A percentile compares a stretch with the other conserved stretches of the same genome.
Evolutionary conservation across 306 rosid genomes (phyloP).

Genomic region (Sphenostylis stenocarpa): DNA sequence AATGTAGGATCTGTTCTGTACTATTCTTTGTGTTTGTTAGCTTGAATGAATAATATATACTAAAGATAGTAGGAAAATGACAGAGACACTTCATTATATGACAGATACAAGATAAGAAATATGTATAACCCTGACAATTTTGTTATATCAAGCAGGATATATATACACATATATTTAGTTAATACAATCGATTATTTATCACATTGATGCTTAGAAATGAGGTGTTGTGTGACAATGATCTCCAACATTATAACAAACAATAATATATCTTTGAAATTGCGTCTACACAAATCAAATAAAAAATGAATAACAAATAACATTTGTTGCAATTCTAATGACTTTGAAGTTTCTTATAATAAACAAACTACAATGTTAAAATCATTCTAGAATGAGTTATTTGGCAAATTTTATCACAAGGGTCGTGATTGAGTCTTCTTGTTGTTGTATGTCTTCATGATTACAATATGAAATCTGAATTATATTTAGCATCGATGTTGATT

Average conservation of each 20-base stretch:
- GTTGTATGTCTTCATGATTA: not conserved
- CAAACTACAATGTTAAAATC: not conserved
- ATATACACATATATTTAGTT: not conserved
- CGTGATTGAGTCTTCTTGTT: not conserved
- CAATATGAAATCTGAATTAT: not conserved
- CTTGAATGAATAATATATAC: not conserved
- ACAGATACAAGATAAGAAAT: not conserved
- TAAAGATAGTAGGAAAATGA: not conserved
- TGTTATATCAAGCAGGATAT: not conserved
- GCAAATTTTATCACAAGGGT: not conserved
- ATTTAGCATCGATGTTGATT: not conserved
- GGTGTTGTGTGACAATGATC: not conserved
- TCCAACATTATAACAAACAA: not conserved
- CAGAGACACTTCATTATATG: not conserved
- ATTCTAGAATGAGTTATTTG: not conserved
- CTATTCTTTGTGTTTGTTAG: not conserved
- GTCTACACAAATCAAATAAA: not conserved
- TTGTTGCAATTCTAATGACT: not conserved
- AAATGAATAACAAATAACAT: not conserved
- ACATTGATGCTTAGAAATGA: not conserved
- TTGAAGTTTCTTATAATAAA: not conserved
- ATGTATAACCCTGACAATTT: not conserved
- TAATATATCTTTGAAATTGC: not conserved
- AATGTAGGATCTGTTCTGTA: not conserved
- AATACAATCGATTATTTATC: not conserved